phyloP scores from a whole-genome alignment of 179 eudicot species.

The Silene vulgaris region DNA sequence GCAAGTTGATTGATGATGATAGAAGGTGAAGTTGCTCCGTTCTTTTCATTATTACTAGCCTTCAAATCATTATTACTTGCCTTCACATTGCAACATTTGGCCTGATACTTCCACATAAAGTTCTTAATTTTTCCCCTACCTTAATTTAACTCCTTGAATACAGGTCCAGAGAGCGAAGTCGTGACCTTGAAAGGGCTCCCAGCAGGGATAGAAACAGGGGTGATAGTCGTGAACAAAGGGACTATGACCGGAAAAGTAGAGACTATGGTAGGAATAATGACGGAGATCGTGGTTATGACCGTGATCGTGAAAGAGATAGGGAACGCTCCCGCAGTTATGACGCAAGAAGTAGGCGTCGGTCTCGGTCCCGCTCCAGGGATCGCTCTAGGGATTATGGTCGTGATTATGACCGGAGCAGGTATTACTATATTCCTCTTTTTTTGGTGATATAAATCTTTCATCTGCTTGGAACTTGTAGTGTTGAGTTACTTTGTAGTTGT shows the following conservation, averaged over 20 bases:
- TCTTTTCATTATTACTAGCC: neutral
- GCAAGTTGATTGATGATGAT: constrained; percentile 68
- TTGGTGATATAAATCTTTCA: neutral
- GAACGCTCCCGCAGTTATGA: constrained; percentile 68
- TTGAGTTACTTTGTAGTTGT: neutral
- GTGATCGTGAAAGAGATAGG: constrained; percentile 58
- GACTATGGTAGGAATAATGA: constrained; percentile 66
- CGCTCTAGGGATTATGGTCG: constrained; percentile 63
- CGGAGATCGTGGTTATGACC: constrained; percentile 54
- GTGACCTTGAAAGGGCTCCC: constrained; percentile 57
- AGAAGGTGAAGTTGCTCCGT: constrained; percentile 47
- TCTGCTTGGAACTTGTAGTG: neutral
- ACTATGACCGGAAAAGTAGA: constrained; percentile 64
- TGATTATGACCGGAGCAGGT: constrained; percentile 79
- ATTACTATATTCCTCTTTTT: neutral
- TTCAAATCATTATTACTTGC: neutral
- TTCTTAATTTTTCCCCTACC: neutral
- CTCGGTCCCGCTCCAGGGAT: constrained; percentile 85
- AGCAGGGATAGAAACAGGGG: constrained; percentile 66
- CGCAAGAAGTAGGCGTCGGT: constrained; percentile 73
- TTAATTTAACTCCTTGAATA: constrained; percentile 9
- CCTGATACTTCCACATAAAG: neutral
- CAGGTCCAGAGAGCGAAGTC: constrained; percentile 81
- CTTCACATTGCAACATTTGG: neutral
- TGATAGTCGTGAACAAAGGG: constrained; percentile 59